Conservation (phyloP, 306 rosid species). For the Fagus crenata region DNA sequence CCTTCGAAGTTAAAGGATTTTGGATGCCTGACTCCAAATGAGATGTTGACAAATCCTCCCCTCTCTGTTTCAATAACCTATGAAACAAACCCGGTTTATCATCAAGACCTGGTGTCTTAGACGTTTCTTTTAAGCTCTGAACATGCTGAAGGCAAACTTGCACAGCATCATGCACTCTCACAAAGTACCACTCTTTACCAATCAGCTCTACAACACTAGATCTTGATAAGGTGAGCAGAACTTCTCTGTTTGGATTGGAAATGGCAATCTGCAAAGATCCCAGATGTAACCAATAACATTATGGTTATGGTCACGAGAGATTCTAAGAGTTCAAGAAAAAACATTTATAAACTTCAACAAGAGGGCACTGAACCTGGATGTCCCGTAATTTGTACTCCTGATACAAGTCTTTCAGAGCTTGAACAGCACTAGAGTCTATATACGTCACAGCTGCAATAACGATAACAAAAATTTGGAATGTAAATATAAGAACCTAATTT, state of each 20-base stretch:
- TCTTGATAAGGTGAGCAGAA: constrained; percentile 70
- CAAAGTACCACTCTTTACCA: constrained; percentile 95
- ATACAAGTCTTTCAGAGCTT: constrained; percentile 84
- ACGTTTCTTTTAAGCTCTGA: constrained; percentile 46
- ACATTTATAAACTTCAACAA: background rate
- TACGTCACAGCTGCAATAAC: constrained; percentile 86
- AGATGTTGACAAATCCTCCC: constrained; percentile 45
- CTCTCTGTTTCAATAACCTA: constrained; percentile 45
- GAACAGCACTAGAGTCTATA: constrained; percentile 90
- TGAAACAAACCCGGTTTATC: constrained; percentile 47
- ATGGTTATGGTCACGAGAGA: background rate
- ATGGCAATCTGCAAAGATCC: constrained; percentile 71
- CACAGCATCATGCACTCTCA: constrained; percentile 97
- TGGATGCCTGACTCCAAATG: constrained; percentile 67
- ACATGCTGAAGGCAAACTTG: constrained; percentile 95
- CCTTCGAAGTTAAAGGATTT: constrained; percentile 33
- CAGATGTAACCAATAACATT: constrained; percentile 15
- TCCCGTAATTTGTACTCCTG: constrained; percentile 87
- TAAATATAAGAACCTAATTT: constrained; percentile 4
- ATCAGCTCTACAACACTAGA: constrained; percentile 78
- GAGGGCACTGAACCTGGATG: constrained; percentile 59
- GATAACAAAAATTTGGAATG: constrained; percentile 22
- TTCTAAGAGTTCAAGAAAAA: background rate
- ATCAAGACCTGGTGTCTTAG: constrained; percentile 25
- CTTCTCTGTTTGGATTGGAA: constrained; percentile 84